These are phyloP conservation scores for Wolfiporia cocos DNA, from an alignment of 1,284 basidiomycete species.

Conservation along the genomic window DNA sequence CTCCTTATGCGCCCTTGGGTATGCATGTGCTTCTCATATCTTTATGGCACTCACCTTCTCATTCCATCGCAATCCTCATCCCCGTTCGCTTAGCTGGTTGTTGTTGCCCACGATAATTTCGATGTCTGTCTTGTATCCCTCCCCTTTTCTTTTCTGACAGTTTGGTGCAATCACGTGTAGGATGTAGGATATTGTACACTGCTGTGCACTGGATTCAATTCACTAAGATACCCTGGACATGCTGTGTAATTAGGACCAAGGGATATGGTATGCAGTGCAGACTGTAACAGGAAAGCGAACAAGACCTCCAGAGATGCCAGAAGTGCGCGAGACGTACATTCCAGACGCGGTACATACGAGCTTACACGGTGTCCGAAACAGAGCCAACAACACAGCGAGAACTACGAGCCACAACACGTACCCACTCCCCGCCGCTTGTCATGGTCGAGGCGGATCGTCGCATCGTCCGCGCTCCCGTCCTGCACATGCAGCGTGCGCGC, in stretches of 20 bases:
- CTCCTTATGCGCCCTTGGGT: background rate
- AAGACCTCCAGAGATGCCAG: background rate
- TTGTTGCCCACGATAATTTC: background rate
- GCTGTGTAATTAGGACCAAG: background rate
- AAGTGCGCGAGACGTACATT: too few relatives aligned
- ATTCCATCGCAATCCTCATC: background rate
- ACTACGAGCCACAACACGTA: conserved; percentile 19
- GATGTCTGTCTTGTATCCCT: background rate
- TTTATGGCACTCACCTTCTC: background rate
- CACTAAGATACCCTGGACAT: conserved; percentile 3
- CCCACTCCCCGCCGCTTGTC: conserved; percentile 3
- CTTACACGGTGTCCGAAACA: too few relatives aligned
- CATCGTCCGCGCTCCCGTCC: conserved; percentile 15
- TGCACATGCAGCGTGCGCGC: conserved; percentile 24
- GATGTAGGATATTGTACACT: conserved; percentile 5
- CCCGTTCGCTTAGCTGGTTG: background rate
- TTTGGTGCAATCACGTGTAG: background rate
- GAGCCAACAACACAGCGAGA: too few relatives aligned
- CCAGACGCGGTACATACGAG: too few relatives aligned
- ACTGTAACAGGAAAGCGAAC: background rate
- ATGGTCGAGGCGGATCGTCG: conserved; percentile 8
- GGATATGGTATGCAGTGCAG: background rate
- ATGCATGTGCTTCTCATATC: background rate
- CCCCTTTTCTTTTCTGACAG: background rate
- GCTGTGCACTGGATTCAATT: conserved; percentile 3